Base-by-base conservation (phyloP, 140 eudicot species). In the Anethum foeniculum region DNA sequence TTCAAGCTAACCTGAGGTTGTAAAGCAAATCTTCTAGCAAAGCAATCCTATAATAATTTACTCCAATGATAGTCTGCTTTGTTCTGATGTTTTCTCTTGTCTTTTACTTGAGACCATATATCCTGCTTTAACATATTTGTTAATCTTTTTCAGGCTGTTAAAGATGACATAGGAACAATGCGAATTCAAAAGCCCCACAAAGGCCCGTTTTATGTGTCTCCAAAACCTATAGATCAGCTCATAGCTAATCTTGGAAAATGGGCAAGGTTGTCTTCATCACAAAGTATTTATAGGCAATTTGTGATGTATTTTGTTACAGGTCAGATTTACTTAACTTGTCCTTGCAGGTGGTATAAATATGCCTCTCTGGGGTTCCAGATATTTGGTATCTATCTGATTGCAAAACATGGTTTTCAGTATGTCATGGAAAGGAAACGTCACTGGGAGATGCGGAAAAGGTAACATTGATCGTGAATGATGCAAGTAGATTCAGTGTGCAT, bases 191-290 rank as follows among this genome's bases (percentile, higher is more conserved):
- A 95, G 76, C 98, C 99, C 21, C 92, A 85, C 80, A 95, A 90
- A 86, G 99, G 99, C 80, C 99, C 99, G n/a, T 93, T 96, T 86
- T 96, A 96, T 83, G 94, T 96, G 56, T 86, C 99, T 85, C 97
- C 88, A 71, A 93, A 87, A 75, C 87, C 88, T 81, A 89, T 96
- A 54, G 99, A 96, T 84, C 97, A 96, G 85, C 97, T 96, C 81
- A 93, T 93, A 85, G 92, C 97, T 79, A 96, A 93, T 87, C 97
- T 96, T 74, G 97, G 96, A 82, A 96, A 85, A 82, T 93, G 97
- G 97, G 94, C 99, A 81, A 93, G 99, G 98, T 96, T 81, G 77
- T 71, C 56, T 44, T 65, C 48, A 39, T 62, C 14, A 18, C 52
- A 56, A 28, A 65, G 18, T 79, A 39, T 74, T n/a, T 43, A 43